Evolutionary conservation across 2,329 filamentous ascomycete genomes (phyloP).

Genomic region (Ceratocystis variospora): DNA sequence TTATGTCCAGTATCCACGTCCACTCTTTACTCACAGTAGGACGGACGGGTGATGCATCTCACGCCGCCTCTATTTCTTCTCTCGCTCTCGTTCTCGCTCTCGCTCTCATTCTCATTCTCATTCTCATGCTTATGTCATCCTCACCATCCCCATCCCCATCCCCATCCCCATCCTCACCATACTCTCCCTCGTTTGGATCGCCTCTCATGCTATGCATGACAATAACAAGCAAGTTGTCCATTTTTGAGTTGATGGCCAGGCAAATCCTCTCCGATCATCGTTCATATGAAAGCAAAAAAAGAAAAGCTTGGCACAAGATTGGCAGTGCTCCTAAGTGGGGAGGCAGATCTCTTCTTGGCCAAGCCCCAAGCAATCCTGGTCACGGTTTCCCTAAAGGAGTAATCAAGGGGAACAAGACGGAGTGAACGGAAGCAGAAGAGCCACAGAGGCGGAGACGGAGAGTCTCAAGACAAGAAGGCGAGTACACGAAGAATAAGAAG

Average conservation of each 20-base stretch:
- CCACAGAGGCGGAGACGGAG: background rate
- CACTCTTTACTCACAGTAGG: too few relatives aligned
- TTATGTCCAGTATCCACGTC: too few relatives aligned
- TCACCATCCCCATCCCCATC: too few relatives aligned
- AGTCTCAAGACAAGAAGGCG: background rate
- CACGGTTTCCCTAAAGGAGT: background rate
- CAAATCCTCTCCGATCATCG: background rate
- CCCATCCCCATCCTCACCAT: too few relatives aligned
- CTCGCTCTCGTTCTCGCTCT: too few relatives aligned
- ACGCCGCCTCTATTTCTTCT: too few relatives aligned
- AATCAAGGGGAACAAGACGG: background rate
- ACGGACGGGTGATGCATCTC: too few relatives aligned
- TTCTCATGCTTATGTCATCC: too few relatives aligned
- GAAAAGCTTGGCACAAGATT: conserved; percentile 4
- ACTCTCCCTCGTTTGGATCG: too few relatives aligned
- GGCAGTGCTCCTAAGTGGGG: background rate
- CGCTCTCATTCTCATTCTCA: too few relatives aligned
- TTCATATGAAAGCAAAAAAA: background rate
- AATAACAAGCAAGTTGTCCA: background rate
- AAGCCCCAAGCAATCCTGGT: background rate
- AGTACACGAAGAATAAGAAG: background rate
- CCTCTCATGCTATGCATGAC: too few relatives aligned
- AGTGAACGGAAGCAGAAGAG: background rate
- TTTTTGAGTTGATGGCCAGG: background rate
- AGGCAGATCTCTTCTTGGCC: background rate